Evolutionary conservation across 2,329 filamentous ascomycete genomes (phyloP).

Genomic region (Fusarium bactridioides): DNA sequence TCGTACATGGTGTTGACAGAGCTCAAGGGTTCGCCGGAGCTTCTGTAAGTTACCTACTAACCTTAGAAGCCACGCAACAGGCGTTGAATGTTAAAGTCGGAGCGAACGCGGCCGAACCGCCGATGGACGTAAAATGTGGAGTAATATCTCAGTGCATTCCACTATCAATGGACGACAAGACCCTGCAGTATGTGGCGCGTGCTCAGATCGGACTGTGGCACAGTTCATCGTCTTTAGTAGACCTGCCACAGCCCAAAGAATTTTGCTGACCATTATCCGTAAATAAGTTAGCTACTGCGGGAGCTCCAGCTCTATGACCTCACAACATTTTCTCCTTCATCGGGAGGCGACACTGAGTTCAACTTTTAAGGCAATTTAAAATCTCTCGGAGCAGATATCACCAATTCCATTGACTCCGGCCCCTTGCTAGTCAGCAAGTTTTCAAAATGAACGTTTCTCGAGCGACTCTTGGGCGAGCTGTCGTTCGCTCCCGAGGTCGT

Average conservation of each 20-base stretch:
- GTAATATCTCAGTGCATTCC: neutral
- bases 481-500: slow-evolving; percentile 35
- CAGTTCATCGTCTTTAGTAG: neutral
- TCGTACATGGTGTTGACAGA: slow-evolving; percentile 71
- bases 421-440: neutral
- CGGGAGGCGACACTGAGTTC: slow-evolving; percentile 14
- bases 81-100: slow-evolving; percentile 40
- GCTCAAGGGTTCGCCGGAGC: slow-evolving; percentile 26
- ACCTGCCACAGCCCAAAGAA: slow-evolving; percentile 37
- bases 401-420: slow-evolving; percentile 1
- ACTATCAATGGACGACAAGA: neutral
- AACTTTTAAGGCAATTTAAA: slow-evolving; percentile 1
- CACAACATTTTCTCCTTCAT: slow-evolving; percentile 30
- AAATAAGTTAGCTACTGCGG: neutral
- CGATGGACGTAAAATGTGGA: slow-evolving; percentile 38
- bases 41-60: neutral
- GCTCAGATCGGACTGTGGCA: slow-evolving; percentile 14
- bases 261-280: slow-evolving; percentile 39
- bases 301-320: slow-evolving; percentile 40
- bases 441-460: slow-evolving; percentile 46
- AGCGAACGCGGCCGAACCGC: slow-evolving; percentile 42
- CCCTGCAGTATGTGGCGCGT: slow-evolving; percentile 27
- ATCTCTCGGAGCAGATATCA: neutral
- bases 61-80: slow-evolving; percentile 43
- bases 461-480: slow-evolving; percentile 41